These are phyloP conservation scores for Achaetomium macrosporum DNA, from an alignment of 2,329 filamentous ascomycete genomes.

Conservation along the genomic window DNA sequence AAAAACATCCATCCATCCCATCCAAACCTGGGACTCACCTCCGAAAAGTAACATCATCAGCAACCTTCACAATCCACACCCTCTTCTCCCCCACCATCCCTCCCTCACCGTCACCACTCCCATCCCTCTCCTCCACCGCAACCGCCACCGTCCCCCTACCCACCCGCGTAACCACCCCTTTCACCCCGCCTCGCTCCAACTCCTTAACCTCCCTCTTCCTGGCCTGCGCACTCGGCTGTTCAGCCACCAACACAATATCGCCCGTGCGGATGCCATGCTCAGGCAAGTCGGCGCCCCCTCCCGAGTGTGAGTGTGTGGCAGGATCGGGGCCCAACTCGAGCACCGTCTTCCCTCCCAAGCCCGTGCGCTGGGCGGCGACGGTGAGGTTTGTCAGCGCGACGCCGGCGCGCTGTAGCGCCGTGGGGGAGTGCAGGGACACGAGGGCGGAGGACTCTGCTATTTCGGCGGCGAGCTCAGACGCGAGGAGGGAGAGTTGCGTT, in stretches of 20 bases:
- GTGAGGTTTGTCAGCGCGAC: constrained; percentile 71
- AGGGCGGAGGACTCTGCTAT: constrained; percentile 63
- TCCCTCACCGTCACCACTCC: constrained; percentile 33
- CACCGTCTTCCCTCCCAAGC: constrained; percentile 84
- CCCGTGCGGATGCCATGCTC: constrained; percentile 72
- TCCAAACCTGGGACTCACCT: constrained; percentile 33
- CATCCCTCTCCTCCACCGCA: constrained; percentile 60
- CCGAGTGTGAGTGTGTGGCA: too few relatives aligned
- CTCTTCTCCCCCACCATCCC: constrained; percentile 33
- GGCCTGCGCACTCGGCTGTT: constrained; percentile 62
- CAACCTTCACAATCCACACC: constrained; percentile 61
- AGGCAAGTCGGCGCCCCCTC: constrained; percentile 57
- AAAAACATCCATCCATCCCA: background rate
- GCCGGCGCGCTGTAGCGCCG: constrained; percentile 67
- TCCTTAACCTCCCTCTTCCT: constrained; percentile 69
- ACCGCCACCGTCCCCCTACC: constrained; percentile 55
- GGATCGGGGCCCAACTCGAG: constrained; percentile 63
- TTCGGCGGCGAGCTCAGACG: constrained; percentile 66
- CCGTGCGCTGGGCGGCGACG: constrained; percentile 72
- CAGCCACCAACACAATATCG: constrained; percentile 70
- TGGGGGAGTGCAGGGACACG: constrained; percentile 61
- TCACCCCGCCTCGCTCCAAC: constrained; percentile 60
- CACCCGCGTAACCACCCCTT: constrained; percentile 65
- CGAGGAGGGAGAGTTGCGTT: constrained; percentile 65
- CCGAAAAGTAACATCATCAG: constrained; percentile 62